phyloP scores from a whole-genome alignment of 2,329 filamentous ascomycete species.

The Phyllosticta ampelicida region DNA sequence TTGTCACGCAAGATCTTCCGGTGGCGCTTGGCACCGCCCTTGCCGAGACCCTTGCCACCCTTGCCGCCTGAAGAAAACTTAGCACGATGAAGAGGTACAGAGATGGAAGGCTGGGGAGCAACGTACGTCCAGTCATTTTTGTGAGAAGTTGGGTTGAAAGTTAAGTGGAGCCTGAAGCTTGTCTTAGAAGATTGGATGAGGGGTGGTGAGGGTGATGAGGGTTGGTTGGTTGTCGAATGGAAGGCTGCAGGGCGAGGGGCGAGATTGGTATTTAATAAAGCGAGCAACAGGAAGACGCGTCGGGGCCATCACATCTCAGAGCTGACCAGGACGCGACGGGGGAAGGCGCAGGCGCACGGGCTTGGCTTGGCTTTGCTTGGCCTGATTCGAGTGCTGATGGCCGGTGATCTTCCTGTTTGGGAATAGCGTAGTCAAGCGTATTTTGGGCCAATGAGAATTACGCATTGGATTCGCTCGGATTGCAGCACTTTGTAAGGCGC shows the following conservation, averaged over 20 bases:
- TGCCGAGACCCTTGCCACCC: conserved; percentile 45
- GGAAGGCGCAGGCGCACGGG: background rate
- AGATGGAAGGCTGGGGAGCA: conserved; percentile 1
- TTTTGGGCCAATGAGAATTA: conserved; percentile 8
- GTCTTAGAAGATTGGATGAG: background rate
- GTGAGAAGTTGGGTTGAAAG: conserved; percentile 3
- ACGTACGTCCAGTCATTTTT: conserved; percentile 38
- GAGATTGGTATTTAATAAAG: conserved; percentile 10
- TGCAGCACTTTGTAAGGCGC: conserved; percentile 13
- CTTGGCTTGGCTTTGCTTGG: conserved; percentile 2
- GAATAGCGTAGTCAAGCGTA: conserved; percentile 4
- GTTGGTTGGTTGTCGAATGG: conserved; percentile 1
- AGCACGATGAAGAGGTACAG: conserved; percentile 14
- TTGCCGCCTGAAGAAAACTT: conserved; percentile 37
- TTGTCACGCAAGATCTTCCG: conserved; percentile 46
- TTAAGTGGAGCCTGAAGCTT: background rate
- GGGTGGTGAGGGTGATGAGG: background rate
- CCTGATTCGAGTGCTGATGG: background rate
- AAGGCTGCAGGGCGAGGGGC: background rate
- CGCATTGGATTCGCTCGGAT: conserved; percentile 6
- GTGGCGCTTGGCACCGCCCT: conserved; percentile 45
- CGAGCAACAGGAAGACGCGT: conserved; percentile 3
- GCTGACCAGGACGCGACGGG: too few relatives aligned
- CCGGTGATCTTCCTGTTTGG: conserved; percentile 1
- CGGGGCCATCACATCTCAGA: conserved; percentile 6